Conservation (phyloP, 371 early-diverging fungal genomes). For the Mortierella sp. region DNA sequence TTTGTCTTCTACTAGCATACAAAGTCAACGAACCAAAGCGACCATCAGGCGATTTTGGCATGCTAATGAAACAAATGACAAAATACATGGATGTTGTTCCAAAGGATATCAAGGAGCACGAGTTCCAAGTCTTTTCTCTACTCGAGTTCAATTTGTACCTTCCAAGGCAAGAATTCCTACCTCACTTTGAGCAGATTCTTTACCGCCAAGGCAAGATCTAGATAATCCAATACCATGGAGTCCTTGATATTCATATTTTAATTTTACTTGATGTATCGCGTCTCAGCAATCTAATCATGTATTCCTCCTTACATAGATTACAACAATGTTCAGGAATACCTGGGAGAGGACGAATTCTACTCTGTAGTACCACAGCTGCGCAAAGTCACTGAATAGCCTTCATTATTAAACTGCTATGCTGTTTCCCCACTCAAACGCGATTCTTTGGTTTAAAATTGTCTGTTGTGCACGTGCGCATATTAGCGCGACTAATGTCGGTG, state of each 20-base stretch:
- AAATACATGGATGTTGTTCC: constrained; percentile 79
- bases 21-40: constrained; percentile 92
- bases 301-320: constrained; percentile 43
- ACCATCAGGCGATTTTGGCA: constrained; percentile 60
- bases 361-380: constrained; percentile 23
- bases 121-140: constrained; percentile 88
- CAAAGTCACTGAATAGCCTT: constrained; percentile 22
- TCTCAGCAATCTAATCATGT: not conserved
- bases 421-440: too few species aligned
- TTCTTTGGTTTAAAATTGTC: too few species aligned
- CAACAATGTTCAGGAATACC: constrained; percentile 65
- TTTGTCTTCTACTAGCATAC: constrained; percentile 82
- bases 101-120: constrained; percentile 85
- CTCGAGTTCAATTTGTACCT: constrained; percentile 90
- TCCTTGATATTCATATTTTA: not conserved
- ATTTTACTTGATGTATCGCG: not conserved
- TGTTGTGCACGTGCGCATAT: too few species aligned
- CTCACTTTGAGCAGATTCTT: constrained; percentile 88
- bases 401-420: not conserved
- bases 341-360: constrained; percentile 64
- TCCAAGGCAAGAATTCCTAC: constrained; percentile 84
- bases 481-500: too few species aligned
- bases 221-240: not conserved
- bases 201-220: constrained; percentile 44
- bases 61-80: constrained; percentile 65